Evolutionary conservation across 345 rosid genomes (phyloP).

Genomic region (Aethionema arabicum): DNA sequence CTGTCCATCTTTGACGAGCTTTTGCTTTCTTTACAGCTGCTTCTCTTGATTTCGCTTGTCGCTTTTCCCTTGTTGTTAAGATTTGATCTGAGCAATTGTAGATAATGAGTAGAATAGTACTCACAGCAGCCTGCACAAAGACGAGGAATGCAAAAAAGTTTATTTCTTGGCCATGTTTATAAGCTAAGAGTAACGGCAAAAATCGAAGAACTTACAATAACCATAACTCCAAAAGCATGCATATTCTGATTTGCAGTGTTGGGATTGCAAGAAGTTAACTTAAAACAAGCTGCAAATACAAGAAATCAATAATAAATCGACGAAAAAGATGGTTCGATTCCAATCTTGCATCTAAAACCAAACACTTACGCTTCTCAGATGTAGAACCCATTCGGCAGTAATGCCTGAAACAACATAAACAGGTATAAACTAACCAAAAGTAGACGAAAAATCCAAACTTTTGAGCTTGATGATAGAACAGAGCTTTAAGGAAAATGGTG

Average conservation of each 20-base stretch:
- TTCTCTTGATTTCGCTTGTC: slow-evolving; percentile 79
- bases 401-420: slow-evolving; percentile 52
- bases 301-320: slow-evolving; percentile 24
- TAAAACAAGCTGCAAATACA: slow-evolving; percentile 72
- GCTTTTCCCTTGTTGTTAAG: slow-evolving; percentile 65
- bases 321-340: no score
- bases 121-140: slow-evolving; percentile 63
- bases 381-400: slow-evolving; percentile 85
- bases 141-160: slow-evolving; percentile 19
- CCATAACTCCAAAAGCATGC: slow-evolving; percentile 77
- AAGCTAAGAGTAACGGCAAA: background rate
- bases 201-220: slow-evolving; percentile 58
- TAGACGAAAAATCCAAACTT: background rate
- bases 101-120: slow-evolving; percentile 70
- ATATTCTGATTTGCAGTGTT: slow-evolving; percentile 70
- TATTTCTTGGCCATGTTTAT: background rate
- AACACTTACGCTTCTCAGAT: slow-evolving; percentile 59
- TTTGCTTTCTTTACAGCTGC: slow-evolving; percentile 79
- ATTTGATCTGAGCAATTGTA: slow-evolving; percentile 93
- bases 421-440: background rate
- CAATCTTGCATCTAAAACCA: no score
- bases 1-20: slow-evolving; percentile 78
- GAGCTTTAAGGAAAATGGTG: background rate
- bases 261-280: slow-evolving; percentile 69
- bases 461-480: slow-evolving; percentile 10